These are phyloP conservation scores for Kwoniella sp. DNA, from an alignment of 768 basidiomycete genomes.

Conservation along the genomic window DNA sequence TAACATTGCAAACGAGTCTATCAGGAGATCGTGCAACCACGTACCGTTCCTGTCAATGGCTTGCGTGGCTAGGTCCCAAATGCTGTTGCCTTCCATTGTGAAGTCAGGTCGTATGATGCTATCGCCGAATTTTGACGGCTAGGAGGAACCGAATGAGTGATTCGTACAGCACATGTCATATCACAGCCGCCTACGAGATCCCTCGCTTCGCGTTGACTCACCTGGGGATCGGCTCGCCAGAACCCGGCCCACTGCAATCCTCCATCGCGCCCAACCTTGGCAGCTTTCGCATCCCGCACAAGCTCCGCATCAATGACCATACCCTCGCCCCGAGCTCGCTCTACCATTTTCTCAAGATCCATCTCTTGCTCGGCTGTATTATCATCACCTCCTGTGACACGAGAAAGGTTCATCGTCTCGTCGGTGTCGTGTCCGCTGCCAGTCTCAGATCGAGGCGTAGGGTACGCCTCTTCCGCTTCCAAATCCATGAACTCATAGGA, in stretches of 20 bases:
- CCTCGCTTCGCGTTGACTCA: background rate
- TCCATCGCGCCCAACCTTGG: background rate
- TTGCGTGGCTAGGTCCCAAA: background rate
- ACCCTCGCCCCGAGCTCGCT: slow-evolving; percentile 4
- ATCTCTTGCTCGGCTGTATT: background rate
- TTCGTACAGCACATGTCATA: background rate
- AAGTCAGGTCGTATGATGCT: background rate
- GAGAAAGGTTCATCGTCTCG: background rate
- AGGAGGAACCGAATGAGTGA: background rate
- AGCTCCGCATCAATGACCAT: slow-evolving; percentile 24
- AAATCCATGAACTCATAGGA: background rate
- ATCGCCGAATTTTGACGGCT: background rate
- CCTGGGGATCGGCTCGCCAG: slow-evolving; percentile 11
- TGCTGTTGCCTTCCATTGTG: background rate
- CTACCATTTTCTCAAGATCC: slow-evolving; percentile 2
- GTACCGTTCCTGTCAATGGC: background rate
- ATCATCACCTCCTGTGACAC: background rate
- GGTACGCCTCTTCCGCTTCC: slow-evolving; percentile 16
- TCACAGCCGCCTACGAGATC: background rate
- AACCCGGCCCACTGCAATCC: slow-evolving; percentile 27
- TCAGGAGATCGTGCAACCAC: background rate
- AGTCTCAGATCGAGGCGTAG: slow-evolving; percentile 20
- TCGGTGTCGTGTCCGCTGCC: background rate
- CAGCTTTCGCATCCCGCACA: slow-evolving; percentile 14
- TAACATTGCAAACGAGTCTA: no score